phyloP scores from a whole-genome alignment of 2,329 filamentous ascomycete species.

The Sclerotinia minor region DNA sequence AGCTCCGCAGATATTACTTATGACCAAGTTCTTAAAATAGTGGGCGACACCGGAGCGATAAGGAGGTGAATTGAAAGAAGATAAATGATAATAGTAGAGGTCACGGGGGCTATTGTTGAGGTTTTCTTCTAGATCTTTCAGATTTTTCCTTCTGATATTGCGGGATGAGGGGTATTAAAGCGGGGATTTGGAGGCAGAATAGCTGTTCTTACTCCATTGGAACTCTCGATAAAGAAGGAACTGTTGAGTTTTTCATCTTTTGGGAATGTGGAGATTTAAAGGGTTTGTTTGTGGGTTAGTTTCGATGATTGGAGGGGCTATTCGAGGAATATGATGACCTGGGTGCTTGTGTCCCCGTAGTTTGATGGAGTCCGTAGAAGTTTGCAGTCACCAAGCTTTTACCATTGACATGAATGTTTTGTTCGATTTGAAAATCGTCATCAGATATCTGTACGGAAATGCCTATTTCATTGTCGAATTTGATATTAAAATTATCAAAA shows the following conservation, averaged over 20 bases:
- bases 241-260: neutral
- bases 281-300: neutral
- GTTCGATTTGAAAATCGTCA: neutral
- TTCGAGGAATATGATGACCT: neutral
- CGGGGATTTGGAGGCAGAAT: neutral
- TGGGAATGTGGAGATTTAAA: neutral
- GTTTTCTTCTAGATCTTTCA: neutral
- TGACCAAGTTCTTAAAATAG: neutral
- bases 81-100: neutral
- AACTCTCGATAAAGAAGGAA: conserved; percentile 4
- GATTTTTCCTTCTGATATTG: neutral
- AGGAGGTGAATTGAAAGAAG: neutral
- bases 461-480: neutral
- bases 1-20: neutral
- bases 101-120: neutral
- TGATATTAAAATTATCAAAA: neutral
- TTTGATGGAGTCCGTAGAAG: neutral
- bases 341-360: neutral
- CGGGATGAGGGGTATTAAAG: conserved; percentile 16
- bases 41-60: neutral
- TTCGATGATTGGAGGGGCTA: neutral
- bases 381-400: neutral
- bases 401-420: neutral
- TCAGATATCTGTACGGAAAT: neutral
- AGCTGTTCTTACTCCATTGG: conserved; percentile 3